Percentiles rank a stretch among this genome's conserved stretches.
Evolutionary conservation across 176 grass and related monocot species (phyloP).

Genomic region (Elymus sibiricus): DNA sequence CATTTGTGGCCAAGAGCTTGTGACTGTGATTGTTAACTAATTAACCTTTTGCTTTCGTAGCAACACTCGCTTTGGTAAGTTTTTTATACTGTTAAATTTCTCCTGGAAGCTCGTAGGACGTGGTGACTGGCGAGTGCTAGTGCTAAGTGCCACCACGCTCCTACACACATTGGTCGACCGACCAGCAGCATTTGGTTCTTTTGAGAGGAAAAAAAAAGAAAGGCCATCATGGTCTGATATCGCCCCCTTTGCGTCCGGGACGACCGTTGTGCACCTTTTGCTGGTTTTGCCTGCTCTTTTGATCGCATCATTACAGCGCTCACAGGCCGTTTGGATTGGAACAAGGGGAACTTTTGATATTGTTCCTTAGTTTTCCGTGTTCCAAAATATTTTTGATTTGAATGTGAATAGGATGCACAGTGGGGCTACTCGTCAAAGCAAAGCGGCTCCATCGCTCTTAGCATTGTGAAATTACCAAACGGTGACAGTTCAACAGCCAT

Average conservation of each 20-base stretch:
- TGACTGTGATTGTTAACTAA: not conserved
- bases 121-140: not conserved
- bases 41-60: not conserved
- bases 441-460: too few species aligned
- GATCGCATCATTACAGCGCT: not conserved
- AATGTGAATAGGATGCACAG: too few species aligned
- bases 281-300: not conserved
- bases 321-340: not conserved
- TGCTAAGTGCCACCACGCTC: not conserved
- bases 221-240: slow-evolving; percentile 1
- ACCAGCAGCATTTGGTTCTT: slow-evolving; percentile 44
- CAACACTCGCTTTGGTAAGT: not conserved
- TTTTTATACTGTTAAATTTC: not conserved
- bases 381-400: too few species aligned
- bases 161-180: not conserved
- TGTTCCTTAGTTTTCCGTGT: too few species aligned
- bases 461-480: too few species aligned
- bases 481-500: too few species aligned
- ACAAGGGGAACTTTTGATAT: not conserved
- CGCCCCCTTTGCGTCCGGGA: not conserved
- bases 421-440: too few species aligned
- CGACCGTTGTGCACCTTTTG: slow-evolving; percentile 32
- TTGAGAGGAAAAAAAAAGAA: slow-evolving; percentile 26
- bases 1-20: slow-evolving; percentile 16
- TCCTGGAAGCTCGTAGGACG: not conserved